A percentile compares a stretch with the other conserved stretches of the same genome.
Conservation (phyloP, 2,329 filamentous ascomycete species). For the Aphanoascus verrucosus region DNA sequence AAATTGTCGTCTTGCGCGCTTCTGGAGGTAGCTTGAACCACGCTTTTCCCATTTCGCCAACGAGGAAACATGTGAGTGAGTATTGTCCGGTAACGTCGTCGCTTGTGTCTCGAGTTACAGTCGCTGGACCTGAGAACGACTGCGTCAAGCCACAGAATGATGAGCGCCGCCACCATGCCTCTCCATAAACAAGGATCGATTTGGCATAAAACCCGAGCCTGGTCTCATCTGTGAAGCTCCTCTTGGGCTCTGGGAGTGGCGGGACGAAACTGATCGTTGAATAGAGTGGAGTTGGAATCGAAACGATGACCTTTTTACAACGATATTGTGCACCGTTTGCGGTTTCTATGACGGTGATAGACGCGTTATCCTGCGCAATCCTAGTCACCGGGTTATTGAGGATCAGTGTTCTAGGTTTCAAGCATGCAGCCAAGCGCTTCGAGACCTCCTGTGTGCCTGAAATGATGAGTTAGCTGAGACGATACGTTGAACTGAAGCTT, state of each 20-base stretch:
- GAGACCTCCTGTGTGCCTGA: conserved; percentile 7
- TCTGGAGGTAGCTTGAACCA: conserved; percentile 25
- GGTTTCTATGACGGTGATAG: not conserved
- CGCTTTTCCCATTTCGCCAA: conserved; percentile 26
- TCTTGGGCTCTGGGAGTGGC: conserved; percentile 24
- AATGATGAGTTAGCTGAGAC: not conserved
- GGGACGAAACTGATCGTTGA: conserved; percentile 39
- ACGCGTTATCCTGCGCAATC: not conserved
- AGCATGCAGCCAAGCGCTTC: not conserved
- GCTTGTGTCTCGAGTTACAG: conserved; percentile 33
- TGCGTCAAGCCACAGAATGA: conserved; percentile 32
- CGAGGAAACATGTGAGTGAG: conserved; percentile 34
- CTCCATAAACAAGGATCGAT: conserved; percentile 34
- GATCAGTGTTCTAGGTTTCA: not conserved
- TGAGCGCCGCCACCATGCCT: conserved; percentile 19
- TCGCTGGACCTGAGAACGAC: conserved; percentile 30
- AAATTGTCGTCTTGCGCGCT: conserved; percentile 20
- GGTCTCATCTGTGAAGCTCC: conserved; percentile 22
- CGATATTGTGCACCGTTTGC: not conserved
- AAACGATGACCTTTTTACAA: not conserved
- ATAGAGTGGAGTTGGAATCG: conserved; percentile 5
- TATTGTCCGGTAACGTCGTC: conserved; percentile 21
- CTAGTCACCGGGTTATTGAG: not conserved
- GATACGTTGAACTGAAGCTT: not conserved
- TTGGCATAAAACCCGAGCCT: conserved; percentile 31